phyloP scores from a whole-genome alignment of 768 basidiomycete species.

The Aureoboletus auriporus region DNA sequence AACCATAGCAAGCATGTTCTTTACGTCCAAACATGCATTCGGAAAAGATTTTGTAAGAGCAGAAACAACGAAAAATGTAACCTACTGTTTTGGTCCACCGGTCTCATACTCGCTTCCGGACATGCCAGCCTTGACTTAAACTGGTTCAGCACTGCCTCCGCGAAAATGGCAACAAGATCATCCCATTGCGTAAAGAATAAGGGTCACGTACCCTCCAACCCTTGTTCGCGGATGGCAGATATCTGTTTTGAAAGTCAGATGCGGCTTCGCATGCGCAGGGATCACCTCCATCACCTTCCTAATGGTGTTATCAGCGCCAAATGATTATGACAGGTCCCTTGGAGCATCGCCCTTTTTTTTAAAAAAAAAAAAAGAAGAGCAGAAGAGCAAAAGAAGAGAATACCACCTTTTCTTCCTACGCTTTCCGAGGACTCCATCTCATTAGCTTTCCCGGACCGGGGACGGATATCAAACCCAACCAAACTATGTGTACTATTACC shows the following conservation, averaged over 20 bases:
- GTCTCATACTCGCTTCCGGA: neutral
- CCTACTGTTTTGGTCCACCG: neutral
- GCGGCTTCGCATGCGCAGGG: constrained; percentile 6
- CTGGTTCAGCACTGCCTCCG: constrained; percentile 16
- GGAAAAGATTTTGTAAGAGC: constrained; percentile 1
- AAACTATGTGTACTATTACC: neutral
- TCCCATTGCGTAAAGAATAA: constrained; percentile 9
- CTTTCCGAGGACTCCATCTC: constrained; percentile 16
- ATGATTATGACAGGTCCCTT: constrained; percentile 8
- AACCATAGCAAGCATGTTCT: constrained; percentile 3
- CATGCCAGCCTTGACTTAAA: neutral
- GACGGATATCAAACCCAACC: constrained; percentile 2
- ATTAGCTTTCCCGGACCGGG: neutral
- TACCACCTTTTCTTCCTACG: constrained; percentile 1
- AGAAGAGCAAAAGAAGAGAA: neutral
- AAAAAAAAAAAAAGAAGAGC: neutral
- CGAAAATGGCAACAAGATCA: constrained; percentile 16
- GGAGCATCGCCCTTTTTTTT: neutral
- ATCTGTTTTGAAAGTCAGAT: constrained; percentile 14
- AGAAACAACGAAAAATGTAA: constrained; percentile 1
- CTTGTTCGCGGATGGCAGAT: constrained; percentile 8
- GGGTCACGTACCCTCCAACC: constrained; percentile 8
- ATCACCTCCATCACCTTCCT: constrained; percentile 13
- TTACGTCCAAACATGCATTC: constrained; percentile 5
- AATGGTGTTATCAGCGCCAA: constrained; percentile 17